Evolutionary conservation across 768 basidiomycete genomes (phyloP), one percentile per base, ranked within the genome.

Genomic region (Russula virescens): DNA sequence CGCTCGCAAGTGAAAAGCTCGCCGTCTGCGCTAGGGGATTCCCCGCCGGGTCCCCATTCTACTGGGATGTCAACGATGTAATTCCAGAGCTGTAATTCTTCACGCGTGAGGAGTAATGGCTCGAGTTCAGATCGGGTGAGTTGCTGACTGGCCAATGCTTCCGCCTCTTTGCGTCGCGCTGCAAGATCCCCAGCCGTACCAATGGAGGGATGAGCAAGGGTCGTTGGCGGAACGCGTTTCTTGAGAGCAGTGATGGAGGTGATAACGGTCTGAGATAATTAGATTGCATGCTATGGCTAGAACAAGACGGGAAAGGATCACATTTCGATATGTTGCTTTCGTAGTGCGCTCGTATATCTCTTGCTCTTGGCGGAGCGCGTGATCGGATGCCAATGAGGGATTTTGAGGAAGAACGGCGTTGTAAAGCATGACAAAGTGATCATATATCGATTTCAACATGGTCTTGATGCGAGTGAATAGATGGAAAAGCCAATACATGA

Each of bases 271-370:
- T 84, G 63, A 42, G 50, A 55, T 50, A 35, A 40, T 56, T 61
- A 55, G 63, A 66, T 19, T 43, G 38, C 63, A 26, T 51, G 63
- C 28, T 28, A 21, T 10, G 21, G 66, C 42, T 48, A 58, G 31
- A 48, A 51, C 46, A 61, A 64, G 56, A 64, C 72, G 52, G 71
- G 63, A 56, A 46, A 56, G 28, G 58, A 42, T 52, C 70, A 90
- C 91, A 76, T 89, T 88, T 54, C 91, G 88, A 73, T 96, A 96
- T 0, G 91, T 91, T 51, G 83, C 72, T 73, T 90, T 92, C 56
- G 79, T 87, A 0, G 88, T 83, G 64, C 83, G 84, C 26, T 77
- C 78, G 73, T 93, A 94, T 0, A 93, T 79, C 62, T 92, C 87
- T 38, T 83, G 81, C 69, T 96, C 94, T 69, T 96, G 92, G 53